Evolutionary conservation across 75 land plant genomes (phyloP).

Genomic region (Selaginella tamariscina): DNA sequence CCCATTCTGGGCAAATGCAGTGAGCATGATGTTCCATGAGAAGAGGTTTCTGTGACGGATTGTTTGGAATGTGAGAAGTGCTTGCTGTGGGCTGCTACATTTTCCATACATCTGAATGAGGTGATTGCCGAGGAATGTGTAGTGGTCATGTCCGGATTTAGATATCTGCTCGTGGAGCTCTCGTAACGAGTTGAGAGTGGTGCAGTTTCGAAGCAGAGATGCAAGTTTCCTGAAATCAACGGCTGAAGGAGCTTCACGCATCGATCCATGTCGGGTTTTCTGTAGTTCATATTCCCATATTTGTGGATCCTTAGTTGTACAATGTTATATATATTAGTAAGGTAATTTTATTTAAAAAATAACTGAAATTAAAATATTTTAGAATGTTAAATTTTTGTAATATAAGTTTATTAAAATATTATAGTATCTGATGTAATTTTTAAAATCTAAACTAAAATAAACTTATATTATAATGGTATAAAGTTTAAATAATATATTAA

Average conservation of each 20-base stretch:
- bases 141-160: background rate
- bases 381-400: too few relatives aligned
- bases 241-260: background rate
- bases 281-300: too few relatives aligned
- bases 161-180: background rate
- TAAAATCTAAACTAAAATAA: too few relatives aligned
- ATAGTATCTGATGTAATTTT: too few relatives aligned
- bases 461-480: too few relatives aligned
- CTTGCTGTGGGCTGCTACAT: background rate
- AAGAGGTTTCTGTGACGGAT: background rate
- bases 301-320: too few relatives aligned
- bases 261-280: too few relatives aligned
- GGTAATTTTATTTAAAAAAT: too few relatives aligned
- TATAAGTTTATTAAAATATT: too few relatives aligned
- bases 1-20: constrained; percentile 5
- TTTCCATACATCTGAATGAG: constrained; percentile 12
- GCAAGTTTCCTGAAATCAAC: background rate
- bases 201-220: background rate
- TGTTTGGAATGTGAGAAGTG: background rate
- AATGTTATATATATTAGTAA: too few relatives aligned
- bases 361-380: too few relatives aligned
- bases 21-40: constrained; percentile 9
- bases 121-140: constrained; percentile 1
- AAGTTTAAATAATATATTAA: too few relatives aligned
- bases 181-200: background rate